A percentile compares a stretch with the other conserved stretches of the same genome.
Conservation (phyloP, 2,329 filamentous ascomycete genomes). For the Cytospora leucostoma region DNA sequence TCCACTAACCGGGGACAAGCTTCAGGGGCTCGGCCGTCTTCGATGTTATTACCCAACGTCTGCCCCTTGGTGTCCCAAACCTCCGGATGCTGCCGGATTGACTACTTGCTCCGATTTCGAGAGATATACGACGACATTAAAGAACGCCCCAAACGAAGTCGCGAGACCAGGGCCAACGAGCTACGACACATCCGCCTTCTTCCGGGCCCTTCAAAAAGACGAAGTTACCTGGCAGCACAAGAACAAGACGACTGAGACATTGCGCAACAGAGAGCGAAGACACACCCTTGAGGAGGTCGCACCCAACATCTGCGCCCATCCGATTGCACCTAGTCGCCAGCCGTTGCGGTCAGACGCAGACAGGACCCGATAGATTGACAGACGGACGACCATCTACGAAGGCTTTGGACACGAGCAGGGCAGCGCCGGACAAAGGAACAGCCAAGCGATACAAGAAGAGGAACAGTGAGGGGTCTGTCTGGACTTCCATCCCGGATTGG, state of each 20-base stretch:
- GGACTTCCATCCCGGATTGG: constrained; percentile 16
- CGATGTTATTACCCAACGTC: constrained; percentile 11
- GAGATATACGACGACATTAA: neutral
- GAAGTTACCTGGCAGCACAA: neutral
- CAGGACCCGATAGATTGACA: neutral
- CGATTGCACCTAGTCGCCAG: neutral
- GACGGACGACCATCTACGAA: neutral
- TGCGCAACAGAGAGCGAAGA: constrained; percentile 8
- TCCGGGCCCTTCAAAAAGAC: neutral
- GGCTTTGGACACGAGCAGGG: constrained; percentile 4
- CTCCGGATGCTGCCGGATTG: constrained; percentile 14
- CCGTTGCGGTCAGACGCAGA: neutral
- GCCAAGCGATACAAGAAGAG: constrained; percentile 15
- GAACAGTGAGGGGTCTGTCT: constrained; percentile 9
- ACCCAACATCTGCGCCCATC: neutral
- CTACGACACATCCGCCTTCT: neutral
- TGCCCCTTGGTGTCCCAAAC: neutral
- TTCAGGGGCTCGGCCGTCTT: constrained; percentile 21
- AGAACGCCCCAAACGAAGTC: neutral
- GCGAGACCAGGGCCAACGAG: neutral
- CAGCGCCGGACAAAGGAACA: constrained; percentile 6
- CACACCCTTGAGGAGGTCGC: neutral
- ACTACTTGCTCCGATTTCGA: neutral
- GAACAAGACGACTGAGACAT: constrained; percentile 14
- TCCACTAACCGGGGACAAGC: constrained; percentile 12